Evolutionary conservation across 495 filamentous ascomycete species (phyloP), one percentile per base, ranked within the genome.

Genomic region (Penicillium nucicola): DNA sequence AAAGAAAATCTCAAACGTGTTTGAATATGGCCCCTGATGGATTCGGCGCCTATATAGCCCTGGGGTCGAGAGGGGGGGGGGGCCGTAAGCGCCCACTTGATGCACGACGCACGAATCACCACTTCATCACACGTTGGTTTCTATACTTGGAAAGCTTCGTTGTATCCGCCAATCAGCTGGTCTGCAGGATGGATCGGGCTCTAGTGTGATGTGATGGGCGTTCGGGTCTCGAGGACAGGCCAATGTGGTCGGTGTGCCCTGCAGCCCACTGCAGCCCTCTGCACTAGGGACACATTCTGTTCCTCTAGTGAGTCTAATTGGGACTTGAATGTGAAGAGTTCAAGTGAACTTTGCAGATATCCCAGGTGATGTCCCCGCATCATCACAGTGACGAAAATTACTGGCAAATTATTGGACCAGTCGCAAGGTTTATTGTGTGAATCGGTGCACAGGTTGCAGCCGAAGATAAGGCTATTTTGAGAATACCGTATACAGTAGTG

Each of bases 1-100:
- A 56, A 63, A 60, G 61, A 59, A 60, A 62, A 59, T 56, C 52
- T 62, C 53, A 74, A 71, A 68, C 66, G 52, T 64, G 52, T 44
- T 28, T 28, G 25, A 51, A 52, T 48, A 51, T 31, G 42, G 52
- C 22, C 22, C 44, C 36, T 33, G 8, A 44, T 38, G 37, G 42
- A 50, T 55, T 44, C 11, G 47, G 51, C 62, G 52, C 69, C 69
- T 74, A 72, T 75, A 72, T 42, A 36, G 45, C 25, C 22, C 50
- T n/a, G n/a, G n/a, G n/a, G n/a, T n/a, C n/a, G n/a, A 23, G 41
- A 35, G 47, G 50, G 55, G 35, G 43, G 39, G 7, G 28, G 15
- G 14, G 37, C 22, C 39, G 30, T 61, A 66, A 55, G 65, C 65
- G 65, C 65, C 65, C 32, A 50, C 39, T 3, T 15, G 25, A 59